Conservation (phyloP, 2,329 filamentous ascomycete species). For the Monilinia polystroma region DNA sequence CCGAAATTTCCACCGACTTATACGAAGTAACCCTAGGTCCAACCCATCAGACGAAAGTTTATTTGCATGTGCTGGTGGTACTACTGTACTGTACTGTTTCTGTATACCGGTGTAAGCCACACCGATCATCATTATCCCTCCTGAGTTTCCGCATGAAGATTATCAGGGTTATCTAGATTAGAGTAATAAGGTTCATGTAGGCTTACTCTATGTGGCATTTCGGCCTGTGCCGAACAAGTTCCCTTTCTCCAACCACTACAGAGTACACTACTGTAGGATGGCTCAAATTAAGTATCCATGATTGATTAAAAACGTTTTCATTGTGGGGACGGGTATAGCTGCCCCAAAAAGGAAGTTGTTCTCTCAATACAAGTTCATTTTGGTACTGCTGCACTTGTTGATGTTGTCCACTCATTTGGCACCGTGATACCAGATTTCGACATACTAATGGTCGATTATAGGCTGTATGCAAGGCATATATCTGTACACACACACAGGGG, state of each 20-base stretch:
- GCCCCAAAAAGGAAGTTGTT: background rate
- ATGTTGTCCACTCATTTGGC: background rate
- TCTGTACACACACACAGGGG: background rate
- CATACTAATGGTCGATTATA: background rate
- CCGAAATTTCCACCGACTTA: conserved; percentile 9
- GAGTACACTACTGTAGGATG: background rate
- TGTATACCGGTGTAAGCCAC: too few relatives aligned
- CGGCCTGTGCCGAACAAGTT: background rate
- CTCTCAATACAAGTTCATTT: background rate
- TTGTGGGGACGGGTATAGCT: too few relatives aligned
- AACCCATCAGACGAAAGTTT: background rate
- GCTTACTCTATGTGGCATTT: background rate
- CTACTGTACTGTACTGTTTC: too few relatives aligned
- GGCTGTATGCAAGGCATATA: conserved; percentile 7
- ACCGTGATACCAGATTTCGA: conserved; percentile 8
- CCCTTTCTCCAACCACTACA: too few relatives aligned
- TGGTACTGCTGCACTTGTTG: background rate
- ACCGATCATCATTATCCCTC: too few relatives aligned
- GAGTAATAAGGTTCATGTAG: too few relatives aligned
- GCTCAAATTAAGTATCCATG: too few relatives aligned
- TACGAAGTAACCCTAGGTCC: background rate
- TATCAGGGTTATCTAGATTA: too few relatives aligned
- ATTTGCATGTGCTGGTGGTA: conserved; percentile 14
- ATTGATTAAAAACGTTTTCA: too few relatives aligned
- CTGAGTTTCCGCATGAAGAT: too few relatives aligned